These are phyloP conservation scores for Wallacemonas collosoma DNA, from an alignment of 208 protist species.

Conservation along the genomic window DNA sequence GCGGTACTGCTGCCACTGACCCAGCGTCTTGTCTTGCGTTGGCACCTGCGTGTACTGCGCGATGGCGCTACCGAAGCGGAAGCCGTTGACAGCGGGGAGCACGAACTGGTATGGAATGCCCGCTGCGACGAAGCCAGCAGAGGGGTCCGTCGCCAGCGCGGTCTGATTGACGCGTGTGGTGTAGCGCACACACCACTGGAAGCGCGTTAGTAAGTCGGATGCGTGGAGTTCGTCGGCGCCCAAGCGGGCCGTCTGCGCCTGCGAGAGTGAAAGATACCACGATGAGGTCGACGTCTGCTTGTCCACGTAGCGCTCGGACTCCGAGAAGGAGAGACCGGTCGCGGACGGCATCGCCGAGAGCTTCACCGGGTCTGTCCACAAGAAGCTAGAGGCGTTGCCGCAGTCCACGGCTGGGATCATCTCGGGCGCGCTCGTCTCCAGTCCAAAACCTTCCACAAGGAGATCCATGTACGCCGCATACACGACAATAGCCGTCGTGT, in stretches of 20 bases:
- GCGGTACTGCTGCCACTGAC: constrained; percentile 57
- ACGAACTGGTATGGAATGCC: constrained; percentile 61
- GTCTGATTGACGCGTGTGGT: constrained; percentile 22
- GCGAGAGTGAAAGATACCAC: constrained; percentile 60
- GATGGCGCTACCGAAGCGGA: constrained; percentile 28
- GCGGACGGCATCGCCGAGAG: constrained; percentile 61
- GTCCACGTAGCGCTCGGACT: constrained; percentile 59
- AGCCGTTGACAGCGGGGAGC: constrained; percentile 53
- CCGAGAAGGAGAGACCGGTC: constrained; percentile 18
- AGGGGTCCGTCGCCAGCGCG: constrained; percentile 1
- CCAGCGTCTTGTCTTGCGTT: constrained; percentile 43
- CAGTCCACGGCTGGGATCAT: constrained; percentile 74
- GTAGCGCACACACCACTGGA: constrained; percentile 75
- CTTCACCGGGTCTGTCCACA: constrained; percentile 57
- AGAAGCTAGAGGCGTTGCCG: constrained; percentile 56
- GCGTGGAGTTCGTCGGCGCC: constrained; percentile 28
- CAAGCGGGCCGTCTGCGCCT: constrained; percentile 48
- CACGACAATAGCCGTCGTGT: constrained; percentile 35
- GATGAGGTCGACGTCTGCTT: constrained; percentile 56
- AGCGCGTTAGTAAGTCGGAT: constrained; percentile 32
- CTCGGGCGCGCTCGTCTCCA: constrained; percentile 45
- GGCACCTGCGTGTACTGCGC: constrained; percentile 36
- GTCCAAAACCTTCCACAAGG: constrained; percentile 67
- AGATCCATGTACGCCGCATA: constrained; percentile 68
- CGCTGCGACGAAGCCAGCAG: constrained; percentile 50